phyloP scores from a whole-genome alignment of 352 stramenopile genomes.

The Phytophthora sojae region DNA sequence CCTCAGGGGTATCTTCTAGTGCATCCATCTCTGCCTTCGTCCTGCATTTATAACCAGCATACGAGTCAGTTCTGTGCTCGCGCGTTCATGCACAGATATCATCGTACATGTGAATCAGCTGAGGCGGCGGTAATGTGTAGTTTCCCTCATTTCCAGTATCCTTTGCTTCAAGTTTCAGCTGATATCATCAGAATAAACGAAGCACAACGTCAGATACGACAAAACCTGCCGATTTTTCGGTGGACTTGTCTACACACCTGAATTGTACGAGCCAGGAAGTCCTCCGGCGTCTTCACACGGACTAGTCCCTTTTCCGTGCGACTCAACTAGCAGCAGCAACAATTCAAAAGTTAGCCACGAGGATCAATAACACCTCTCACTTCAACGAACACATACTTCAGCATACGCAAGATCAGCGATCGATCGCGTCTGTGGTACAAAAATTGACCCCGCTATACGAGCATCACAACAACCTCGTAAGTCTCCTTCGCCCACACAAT shows the following conservation, averaged over 20 bases:
- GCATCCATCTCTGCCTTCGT: conserved; percentile 62
- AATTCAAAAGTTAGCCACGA: conserved; percentile 6
- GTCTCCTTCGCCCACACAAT: not conserved
- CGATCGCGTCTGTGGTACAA: conserved; percentile 72
- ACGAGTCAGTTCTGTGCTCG: conserved; percentile 1
- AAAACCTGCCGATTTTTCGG: too few species aligned
- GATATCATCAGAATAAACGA: conserved; percentile 6
- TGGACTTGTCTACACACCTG: conserved; percentile 44
- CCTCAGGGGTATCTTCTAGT: conserved; percentile 66
- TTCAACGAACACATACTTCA: conserved; percentile 51
- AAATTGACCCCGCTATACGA: conserved; percentile 75
- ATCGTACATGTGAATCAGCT: conserved; percentile 55
- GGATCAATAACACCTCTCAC: conserved; percentile 1
- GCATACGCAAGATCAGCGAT: conserved; percentile 84
- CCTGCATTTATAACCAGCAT: conserved; percentile 33
- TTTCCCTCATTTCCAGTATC: conserved; percentile 42
- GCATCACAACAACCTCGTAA: conserved; percentile 17
- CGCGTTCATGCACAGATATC: not conserved
- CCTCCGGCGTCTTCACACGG: conserved; percentile 77
- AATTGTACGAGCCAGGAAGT: conserved; percentile 80
- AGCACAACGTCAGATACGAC: conserved; percentile 4
- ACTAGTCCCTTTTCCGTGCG: conserved; percentile 85
- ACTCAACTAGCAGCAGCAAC: conserved; percentile 55
- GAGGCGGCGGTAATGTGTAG: conserved; percentile 56
- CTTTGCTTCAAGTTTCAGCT: conserved; percentile 51